Evolutionary conservation across 345 rosid genomes (phyloP).

Genomic region (Leavenworthia alabamica): DNA sequence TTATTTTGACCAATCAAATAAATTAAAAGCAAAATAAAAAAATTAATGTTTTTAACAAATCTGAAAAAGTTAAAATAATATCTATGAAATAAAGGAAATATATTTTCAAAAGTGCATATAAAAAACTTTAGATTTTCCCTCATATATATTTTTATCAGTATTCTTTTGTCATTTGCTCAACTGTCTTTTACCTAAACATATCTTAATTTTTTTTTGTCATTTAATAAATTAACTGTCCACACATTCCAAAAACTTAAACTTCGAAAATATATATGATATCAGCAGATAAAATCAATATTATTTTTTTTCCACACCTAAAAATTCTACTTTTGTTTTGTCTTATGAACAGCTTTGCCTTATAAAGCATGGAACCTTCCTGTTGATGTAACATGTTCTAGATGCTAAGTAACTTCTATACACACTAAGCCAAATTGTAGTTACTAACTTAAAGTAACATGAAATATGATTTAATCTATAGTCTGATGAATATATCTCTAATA

Average conservation of each 20-base stretch:
- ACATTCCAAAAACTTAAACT: neutral
- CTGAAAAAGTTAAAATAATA: too few relatives aligned
- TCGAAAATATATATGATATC: neutral
- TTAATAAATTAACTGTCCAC: neutral
- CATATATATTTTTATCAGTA: neutral
- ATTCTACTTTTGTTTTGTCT: neutral
- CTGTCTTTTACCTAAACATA: neutral
- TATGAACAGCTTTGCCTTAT: neutral
- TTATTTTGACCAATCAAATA: too few relatives aligned
- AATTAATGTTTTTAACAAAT: too few relatives aligned
- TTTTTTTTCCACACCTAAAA: slow-evolving; percentile 1
- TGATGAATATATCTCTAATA: neutral
- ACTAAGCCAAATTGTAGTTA: slow-evolving; percentile 23
- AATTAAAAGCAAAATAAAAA: too few relatives aligned
- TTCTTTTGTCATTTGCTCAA: neutral
- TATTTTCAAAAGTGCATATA: too few relatives aligned
- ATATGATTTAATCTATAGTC: neutral
- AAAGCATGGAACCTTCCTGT: slow-evolving; percentile 6
- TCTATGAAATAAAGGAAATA: too few relatives aligned
- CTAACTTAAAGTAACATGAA: slow-evolving; percentile 13
- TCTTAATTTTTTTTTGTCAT: neutral
- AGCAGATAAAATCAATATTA: neutral
- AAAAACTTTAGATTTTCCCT: neutral
- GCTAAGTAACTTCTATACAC: slow-evolving; percentile 25
- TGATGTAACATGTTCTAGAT: slow-evolving; percentile 33